Evolutionary conservation across 2,329 filamentous ascomycete species (phyloP).

Genomic region (Pseudocercospora vitis): DNA sequence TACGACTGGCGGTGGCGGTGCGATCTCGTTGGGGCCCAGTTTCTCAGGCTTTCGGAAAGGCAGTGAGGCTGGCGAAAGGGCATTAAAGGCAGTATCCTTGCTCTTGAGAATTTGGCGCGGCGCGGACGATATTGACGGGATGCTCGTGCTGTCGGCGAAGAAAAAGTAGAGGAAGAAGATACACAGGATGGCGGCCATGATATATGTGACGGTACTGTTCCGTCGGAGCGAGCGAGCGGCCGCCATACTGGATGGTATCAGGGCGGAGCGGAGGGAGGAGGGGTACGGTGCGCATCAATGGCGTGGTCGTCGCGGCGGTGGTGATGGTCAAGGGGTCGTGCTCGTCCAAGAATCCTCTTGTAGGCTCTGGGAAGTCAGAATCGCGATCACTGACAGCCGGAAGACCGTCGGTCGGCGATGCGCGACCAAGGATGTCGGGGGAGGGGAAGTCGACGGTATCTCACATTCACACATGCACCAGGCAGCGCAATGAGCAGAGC

Average conservation of each 20-base stretch:
- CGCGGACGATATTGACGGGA: constrained; percentile 52
- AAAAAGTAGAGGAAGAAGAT: constrained; percentile 57
- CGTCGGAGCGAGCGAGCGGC: constrained; percentile 70
- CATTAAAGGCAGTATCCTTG: constrained; percentile 62
- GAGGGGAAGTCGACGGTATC: background rate
- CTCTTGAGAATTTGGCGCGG: constrained; percentile 52
- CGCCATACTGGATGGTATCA: constrained; percentile 49
- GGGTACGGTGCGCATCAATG: background rate
- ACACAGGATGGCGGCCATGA: constrained; percentile 69
- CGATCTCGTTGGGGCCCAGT: constrained; percentile 55
- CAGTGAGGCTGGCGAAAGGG: constrained; percentile 71
- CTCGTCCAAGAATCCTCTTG: no score
- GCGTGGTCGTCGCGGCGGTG: background rate
- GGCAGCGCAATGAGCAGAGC: background rate
- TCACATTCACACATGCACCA: background rate
- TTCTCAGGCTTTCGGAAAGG: constrained; percentile 66
- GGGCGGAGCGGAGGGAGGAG: background rate
- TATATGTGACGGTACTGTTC: constrained; percentile 72
- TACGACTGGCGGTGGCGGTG: constrained; percentile 76
- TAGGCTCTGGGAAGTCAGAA: no score
- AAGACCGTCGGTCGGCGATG: no score
- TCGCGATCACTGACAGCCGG: no score
- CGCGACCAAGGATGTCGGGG: background rate
- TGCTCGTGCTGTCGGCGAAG: constrained; percentile 60
- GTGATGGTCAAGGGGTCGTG: no score